Percentiles rank a stretch among this genome's conserved stretches.
Conservation (phyloP, 1,284 basidiomycete species). For the Rhodotorula glutinis region DNA sequence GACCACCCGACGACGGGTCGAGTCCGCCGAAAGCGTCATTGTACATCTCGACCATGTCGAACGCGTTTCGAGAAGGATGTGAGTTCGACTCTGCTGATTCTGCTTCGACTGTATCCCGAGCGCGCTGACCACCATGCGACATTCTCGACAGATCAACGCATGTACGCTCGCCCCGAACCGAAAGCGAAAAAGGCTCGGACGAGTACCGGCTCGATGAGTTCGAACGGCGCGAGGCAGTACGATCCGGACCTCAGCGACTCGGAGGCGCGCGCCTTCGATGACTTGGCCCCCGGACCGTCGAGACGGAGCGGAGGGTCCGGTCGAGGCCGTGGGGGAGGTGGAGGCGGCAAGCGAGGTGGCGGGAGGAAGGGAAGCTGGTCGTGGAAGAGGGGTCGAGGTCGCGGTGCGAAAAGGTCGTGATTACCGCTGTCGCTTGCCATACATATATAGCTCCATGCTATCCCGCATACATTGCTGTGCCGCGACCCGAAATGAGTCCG, state of each 20-base stretch:
- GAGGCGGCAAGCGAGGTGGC: not conserved
- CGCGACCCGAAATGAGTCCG: too few relatives aligned
- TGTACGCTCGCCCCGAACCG: not conserved
- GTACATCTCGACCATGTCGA: conserved; percentile 22
- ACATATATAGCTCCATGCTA: too few relatives aligned
- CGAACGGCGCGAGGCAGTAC: not conserved
- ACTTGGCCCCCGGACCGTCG: conserved; percentile 2
- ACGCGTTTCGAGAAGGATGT: conserved; percentile 21
- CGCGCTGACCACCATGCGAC: not conserved
- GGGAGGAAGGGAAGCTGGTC: conserved; percentile 5
- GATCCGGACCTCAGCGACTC: not conserved
- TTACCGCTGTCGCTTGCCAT: too few relatives aligned
- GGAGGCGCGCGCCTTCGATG: conserved; percentile 7
- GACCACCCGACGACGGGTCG: conserved; percentile 24
- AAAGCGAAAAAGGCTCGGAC: not conserved
- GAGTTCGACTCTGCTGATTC: not conserved
- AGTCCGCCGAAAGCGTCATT: conserved; percentile 20
- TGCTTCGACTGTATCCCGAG: not conserved
- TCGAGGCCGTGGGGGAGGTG: not conserved
- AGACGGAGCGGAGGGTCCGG: not conserved
- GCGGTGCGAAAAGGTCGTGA: not conserved
- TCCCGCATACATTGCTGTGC: too few relatives aligned
- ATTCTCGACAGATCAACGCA: not conserved
- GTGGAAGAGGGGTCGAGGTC: conserved; percentile 1
- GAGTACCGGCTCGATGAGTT: not conserved